Evolutionary conservation across 2,329 filamentous ascomycete genomes (phyloP).

Genomic region (Fusarium sp.): DNA sequence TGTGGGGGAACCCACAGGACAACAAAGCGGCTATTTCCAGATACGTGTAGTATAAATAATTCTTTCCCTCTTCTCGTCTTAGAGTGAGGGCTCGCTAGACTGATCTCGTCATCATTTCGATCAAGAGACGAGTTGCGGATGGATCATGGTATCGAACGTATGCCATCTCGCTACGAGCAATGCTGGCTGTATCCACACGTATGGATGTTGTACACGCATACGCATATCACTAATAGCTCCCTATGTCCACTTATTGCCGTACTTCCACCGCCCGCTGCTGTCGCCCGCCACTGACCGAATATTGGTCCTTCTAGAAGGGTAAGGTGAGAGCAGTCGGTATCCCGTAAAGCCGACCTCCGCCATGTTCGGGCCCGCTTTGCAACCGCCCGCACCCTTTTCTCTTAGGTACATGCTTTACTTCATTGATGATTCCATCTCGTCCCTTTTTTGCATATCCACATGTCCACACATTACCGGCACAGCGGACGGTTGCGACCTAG

Average conservation of each 20-base stretch:
- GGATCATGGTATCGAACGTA: slow-evolving; percentile 17
- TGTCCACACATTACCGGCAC: slow-evolving; percentile 16
- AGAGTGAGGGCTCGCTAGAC: too few relatives aligned
- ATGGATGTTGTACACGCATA: neutral
- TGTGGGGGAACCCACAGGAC: slow-evolving; percentile 11
- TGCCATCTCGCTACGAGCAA: neutral
- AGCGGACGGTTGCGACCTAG: slow-evolving; percentile 1
- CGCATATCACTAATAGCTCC: neutral
- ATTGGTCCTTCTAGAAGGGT: slow-evolving; percentile 33
- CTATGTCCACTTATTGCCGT: slow-evolving; percentile 25
- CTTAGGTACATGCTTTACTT: neutral
- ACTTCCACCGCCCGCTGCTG: slow-evolving; percentile 22
- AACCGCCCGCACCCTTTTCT: neutral
- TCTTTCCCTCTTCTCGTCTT: neutral
- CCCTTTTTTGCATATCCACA: neutral
- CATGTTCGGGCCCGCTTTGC: slow-evolving; percentile 9
- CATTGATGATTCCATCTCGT: slow-evolving; percentile 17
- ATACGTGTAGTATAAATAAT: slow-evolving; percentile 5
- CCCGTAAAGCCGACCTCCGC: slow-evolving; percentile 17
- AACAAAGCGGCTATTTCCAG: slow-evolving; percentile 6
- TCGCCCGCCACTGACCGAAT: slow-evolving; percentile 30
- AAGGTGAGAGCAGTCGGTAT: slow-evolving; percentile 22
- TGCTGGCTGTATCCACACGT: slow-evolving; percentile 14
- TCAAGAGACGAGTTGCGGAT: slow-evolving; percentile 8
- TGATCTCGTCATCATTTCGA: slow-evolving; percentile 27